These are phyloP conservation scores for Candida peoriensis DNA, from an alignment of 805 yeast genomes.

Conservation along the genomic window DNA sequence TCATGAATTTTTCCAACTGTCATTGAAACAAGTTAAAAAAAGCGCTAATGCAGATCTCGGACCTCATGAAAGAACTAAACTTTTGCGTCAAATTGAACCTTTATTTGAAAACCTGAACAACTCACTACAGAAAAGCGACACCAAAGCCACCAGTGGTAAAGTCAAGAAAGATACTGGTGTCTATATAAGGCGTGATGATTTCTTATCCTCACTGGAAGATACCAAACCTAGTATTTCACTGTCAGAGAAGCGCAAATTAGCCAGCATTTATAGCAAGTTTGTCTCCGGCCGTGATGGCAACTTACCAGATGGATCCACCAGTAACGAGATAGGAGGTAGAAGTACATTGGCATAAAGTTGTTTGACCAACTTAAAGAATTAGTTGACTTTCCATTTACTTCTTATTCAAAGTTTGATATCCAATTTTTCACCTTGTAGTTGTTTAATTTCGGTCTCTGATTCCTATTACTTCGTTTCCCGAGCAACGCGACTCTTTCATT, in stretches of 20 bases:
- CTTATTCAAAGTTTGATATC: neutral
- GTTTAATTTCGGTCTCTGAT: neutral
- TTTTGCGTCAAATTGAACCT: slow-evolving; percentile 39
- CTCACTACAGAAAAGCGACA: slow-evolving; percentile 1
- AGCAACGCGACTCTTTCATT: slow-evolving; percentile 1
- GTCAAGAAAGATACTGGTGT: slow-evolving; percentile 29
- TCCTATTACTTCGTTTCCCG: neutral
- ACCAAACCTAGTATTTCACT: slow-evolving; percentile 88
- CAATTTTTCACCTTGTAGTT: neutral
- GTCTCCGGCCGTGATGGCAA: slow-evolving; percentile 76
- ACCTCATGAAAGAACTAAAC: slow-evolving; percentile 36
- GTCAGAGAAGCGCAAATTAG: slow-evolving; percentile 60
- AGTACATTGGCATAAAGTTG: slow-evolving; percentile 53
- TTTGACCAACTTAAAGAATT: no score
- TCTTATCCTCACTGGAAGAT: slow-evolving; percentile 57
- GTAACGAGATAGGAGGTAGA: slow-evolving; percentile 80
- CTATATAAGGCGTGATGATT: slow-evolving; percentile 46
- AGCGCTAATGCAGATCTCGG: slow-evolving; percentile 22
- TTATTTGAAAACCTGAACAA: slow-evolving; percentile 23
- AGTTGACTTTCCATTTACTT: neutral
- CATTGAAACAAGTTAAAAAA: slow-evolving; percentile 16
- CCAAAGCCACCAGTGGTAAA: neutral
- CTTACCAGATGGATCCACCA: slow-evolving; percentile 80
- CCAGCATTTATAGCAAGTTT: slow-evolving; percentile 64
- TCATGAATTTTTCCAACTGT: slow-evolving; percentile 41